phyloP scores from a whole-genome alignment of 2,329 filamentous ascomycete species.

The Claviceps quebecensis region DNA sequence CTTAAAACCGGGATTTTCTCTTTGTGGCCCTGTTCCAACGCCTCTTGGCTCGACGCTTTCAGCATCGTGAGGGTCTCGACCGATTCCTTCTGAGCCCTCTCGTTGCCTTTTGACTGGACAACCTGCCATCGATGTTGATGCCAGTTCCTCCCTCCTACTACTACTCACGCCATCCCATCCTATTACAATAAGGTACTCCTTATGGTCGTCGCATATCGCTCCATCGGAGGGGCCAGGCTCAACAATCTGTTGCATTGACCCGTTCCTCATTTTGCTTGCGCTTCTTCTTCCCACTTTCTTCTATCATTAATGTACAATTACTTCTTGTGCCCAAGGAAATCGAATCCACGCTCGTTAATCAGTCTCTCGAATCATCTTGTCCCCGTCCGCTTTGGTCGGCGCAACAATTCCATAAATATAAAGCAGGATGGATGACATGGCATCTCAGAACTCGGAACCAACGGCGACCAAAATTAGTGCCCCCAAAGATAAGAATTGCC shows the following conservation, averaged over 20 bases:
- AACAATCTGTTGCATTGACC: background rate
- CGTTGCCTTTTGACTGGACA: background rate
- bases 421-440: constrained; percentile 19
- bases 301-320: background rate
- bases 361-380: background rate
- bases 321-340: background rate
- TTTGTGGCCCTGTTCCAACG: background rate
- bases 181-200: background rate
- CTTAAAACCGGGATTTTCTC: background rate
- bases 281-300: background rate
- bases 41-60: background rate
- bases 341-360: constrained; percentile 4
- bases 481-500: constrained; percentile 75
- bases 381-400: background rate
- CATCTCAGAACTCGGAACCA: constrained; percentile 21
- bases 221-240: constrained; percentile 5
- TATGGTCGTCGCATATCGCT: constrained; percentile 4
- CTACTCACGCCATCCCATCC: background rate
- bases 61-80: background rate
- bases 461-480: constrained; percentile 28
- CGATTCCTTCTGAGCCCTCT: background rate
- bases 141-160: background rate
- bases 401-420: background rate
- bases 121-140: background rate
- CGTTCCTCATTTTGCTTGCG: background rate